Percentiles rank a stretch among this genome's conserved stretches.
Evolutionary conservation across 2,329 filamentous ascomycete genomes (phyloP).

Genomic region (Phialophora chinensis): DNA sequence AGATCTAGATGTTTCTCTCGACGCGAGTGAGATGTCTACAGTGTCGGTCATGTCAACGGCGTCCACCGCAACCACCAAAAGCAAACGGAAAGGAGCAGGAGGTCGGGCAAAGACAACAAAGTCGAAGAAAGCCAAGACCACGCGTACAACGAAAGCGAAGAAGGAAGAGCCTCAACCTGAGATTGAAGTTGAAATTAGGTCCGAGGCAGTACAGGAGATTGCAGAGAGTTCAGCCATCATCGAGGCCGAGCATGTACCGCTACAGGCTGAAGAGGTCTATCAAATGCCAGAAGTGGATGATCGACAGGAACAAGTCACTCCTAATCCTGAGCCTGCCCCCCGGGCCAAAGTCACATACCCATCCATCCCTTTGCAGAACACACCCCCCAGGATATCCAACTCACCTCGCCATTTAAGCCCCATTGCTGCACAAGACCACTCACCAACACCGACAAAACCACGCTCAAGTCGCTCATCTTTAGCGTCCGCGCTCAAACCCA

Average conservation of each 20-base stretch:
- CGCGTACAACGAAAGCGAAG: slow-evolving; percentile 34
- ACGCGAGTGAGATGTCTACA: slow-evolving; percentile 54
- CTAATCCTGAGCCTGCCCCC: slow-evolving; percentile 18
- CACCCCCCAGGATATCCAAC: slow-evolving; percentile 24
- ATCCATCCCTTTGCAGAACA: slow-evolving; percentile 14
- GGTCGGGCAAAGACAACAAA: slow-evolving; percentile 46
- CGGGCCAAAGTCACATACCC: slow-evolving; percentile 27
- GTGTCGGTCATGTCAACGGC: slow-evolving; percentile 47
- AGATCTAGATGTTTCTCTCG: slow-evolving; percentile 59
- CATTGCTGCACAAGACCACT: slow-evolving; percentile 24
- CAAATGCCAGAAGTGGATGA: slow-evolving; percentile 37
- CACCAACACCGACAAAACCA: slow-evolving; percentile 28
- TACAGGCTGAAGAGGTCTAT: background rate
- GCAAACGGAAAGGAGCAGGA: slow-evolving; percentile 51
- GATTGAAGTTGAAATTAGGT: slow-evolving; percentile 16
- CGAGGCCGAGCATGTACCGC: slow-evolving; percentile 2
- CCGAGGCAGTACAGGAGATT: slow-evolving; percentile 13
- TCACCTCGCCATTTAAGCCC: slow-evolving; percentile 25
- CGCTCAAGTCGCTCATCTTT: slow-evolving; percentile 10
- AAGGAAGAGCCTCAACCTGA: slow-evolving; percentile 38
- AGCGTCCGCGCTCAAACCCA: slow-evolving; percentile 8
- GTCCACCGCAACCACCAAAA: slow-evolving; percentile 53
- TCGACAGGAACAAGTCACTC: slow-evolving; percentile 49
- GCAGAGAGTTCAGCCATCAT: slow-evolving; percentile 11
- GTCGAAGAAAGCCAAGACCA: slow-evolving; percentile 43